Evolutionary conservation across 805 yeast species (phyloP), one percentile per base, ranked within the genome.

Genomic region (Candida coquimbonensis): DNA sequence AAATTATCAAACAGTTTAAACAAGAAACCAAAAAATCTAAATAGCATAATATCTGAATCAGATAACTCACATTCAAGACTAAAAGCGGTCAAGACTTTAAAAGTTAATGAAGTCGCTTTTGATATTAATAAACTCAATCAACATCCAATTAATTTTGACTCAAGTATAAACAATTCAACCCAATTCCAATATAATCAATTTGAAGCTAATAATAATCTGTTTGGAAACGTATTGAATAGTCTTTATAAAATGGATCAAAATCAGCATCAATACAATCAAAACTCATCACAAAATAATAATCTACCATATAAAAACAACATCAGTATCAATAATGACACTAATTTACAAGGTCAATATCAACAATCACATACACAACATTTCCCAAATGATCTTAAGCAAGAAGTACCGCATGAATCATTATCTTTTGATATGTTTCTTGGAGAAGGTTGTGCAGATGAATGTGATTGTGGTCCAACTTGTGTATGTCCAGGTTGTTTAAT

Each of bases 401-500:
- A 17, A 8, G 16, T 33, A 9, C 9, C 33, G 17, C 39, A 39
- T 6, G 25, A 26, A 27, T 37, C 49, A 19, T 38, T 43, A 17
- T 37, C 51, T 5, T 57, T 47, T 35, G 57, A 57, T 27, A 50
- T 57, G 49, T 45, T 56, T 12, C 19, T 49, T 4, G 35, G 56
- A 1, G 46, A 49, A 9, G 62, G 60, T 7, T 59, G 63, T 42
- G 49, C 60, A 5, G 49, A 41, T 9, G 56, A 50, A 38, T 59
- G 63, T 52, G 24, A 47, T 11, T 59, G 63, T 57, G 62, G 61
- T 1, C 51, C 53, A 4, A 44, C 47, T 3, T 59, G 63, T 48
- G 17, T 45, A 0, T 59, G 63, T 44, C 57, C 53, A 13, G 57
- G 59, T 2, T 59, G 63, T 45, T 40, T 58, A 26, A 48, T 59